phyloP scores from a whole-genome alignment of 345 rosid genomes.

The Syzygium aqueum region DNA sequence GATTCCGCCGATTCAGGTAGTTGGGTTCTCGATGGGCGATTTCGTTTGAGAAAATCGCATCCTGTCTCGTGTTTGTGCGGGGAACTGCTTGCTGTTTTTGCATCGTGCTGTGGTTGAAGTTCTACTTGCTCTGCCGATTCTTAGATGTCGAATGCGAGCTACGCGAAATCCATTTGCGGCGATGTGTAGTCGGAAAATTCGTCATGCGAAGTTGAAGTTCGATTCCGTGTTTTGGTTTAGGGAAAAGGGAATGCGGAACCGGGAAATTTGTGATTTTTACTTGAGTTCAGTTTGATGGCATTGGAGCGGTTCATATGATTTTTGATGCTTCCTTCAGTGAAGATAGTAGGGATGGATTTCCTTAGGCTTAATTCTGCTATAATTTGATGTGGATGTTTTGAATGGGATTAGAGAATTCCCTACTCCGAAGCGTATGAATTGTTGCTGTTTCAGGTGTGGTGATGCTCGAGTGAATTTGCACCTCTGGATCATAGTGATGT shows the following conservation, averaged over 20 bases:
- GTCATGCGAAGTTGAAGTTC: not conserved
- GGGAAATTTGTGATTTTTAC: not conserved
- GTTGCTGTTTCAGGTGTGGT: not conserved
- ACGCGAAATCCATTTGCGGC: not conserved
- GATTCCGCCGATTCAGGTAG: not conserved
- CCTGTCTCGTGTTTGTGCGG: not conserved
- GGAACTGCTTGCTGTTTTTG: not conserved
- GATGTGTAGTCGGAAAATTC: not conserved
- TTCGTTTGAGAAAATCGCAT: not conserved
- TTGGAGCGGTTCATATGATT: not conserved
- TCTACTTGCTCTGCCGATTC: not conserved
- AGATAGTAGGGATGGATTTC: not conserved
- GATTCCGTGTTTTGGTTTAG: not conserved
- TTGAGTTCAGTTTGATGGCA: not conserved
- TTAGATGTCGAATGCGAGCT: not conserved
- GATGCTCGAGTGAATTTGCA: not conserved
- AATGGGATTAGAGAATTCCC: not conserved
- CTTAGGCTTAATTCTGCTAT: not conserved
- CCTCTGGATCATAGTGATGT: not conserved
- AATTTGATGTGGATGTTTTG: not conserved
- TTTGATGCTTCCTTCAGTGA: not conserved
- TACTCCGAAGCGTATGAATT: not conserved
- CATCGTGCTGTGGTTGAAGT: not conserved
- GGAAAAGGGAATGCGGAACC: not conserved
- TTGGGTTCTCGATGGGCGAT: not conserved